Conservation (phyloP, 495 filamentous ascomycete species). For the Penicillium dipodomyicola region DNA sequence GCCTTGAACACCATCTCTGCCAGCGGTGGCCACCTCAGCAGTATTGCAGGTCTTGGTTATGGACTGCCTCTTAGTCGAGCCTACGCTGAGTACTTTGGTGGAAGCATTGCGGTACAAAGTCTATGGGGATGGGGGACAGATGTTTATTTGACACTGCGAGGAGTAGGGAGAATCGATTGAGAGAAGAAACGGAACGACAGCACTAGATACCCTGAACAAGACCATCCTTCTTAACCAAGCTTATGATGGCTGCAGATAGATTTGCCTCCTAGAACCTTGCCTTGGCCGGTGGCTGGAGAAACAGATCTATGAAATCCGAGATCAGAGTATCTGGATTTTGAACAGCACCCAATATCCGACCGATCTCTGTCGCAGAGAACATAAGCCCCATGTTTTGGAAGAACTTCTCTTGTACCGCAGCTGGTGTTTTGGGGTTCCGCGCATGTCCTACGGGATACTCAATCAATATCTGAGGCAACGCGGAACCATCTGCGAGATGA, state of each 20-base stretch:
- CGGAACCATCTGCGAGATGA: slow-evolving; percentile 25
- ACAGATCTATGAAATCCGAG: slow-evolving; percentile 78
- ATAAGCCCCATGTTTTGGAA: slow-evolving; percentile 69
- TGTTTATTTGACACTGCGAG: slow-evolving; percentile 79
- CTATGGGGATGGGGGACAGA: slow-evolving; percentile 92
- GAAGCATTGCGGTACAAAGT: slow-evolving; percentile 91
- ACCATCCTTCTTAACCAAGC: background rate
- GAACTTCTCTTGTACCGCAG: slow-evolving; percentile 73
- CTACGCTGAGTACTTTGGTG: slow-evolving; percentile 98
- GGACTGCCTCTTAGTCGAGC: slow-evolving; percentile 87
- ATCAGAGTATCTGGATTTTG: slow-evolving; percentile 57
- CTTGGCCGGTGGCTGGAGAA: slow-evolving; percentile 11
- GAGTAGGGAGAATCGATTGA: slow-evolving; percentile 67
- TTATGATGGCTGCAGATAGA: background rate
- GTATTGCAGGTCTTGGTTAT: slow-evolving; percentile 90
- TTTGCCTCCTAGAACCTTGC: slow-evolving; percentile 11
- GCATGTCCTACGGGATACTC: slow-evolving; percentile 82
- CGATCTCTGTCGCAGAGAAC: slow-evolving; percentile 59
- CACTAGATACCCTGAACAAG: slow-evolving; percentile 7
- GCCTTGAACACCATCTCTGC: slow-evolving; percentile 71
- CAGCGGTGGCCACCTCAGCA: slow-evolving; percentile 63
- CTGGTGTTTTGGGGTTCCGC: slow-evolving; percentile 71
- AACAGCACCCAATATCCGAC: slow-evolving; percentile 62
- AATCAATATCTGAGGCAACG: slow-evolving; percentile 73
- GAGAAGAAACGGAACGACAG: background rate